These are phyloP conservation scores for Suillus luteus DNA, from an alignment of 768 basidiomycete species.

Conservation along the genomic window DNA sequence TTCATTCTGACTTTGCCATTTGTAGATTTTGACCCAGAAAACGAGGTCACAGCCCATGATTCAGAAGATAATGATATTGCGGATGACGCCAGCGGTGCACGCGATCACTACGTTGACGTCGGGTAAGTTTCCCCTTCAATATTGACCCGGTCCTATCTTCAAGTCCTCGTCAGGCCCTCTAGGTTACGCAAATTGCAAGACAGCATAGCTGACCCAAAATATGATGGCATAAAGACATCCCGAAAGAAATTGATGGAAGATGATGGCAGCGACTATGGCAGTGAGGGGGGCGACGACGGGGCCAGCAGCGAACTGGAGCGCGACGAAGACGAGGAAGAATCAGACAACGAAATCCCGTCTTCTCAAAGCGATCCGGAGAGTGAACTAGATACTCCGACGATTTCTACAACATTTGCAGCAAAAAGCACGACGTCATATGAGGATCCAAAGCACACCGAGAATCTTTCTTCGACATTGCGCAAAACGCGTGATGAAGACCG, in stretches of 20 bases:
- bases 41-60: constrained; percentile 49
- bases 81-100: constrained; percentile 38
- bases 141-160: constrained; percentile 7
- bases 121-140: constrained; percentile 51
- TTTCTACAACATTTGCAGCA: constrained; percentile 15
- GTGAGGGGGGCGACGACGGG: constrained; percentile 29
- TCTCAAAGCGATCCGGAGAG: constrained; percentile 18
- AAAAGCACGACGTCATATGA: constrained; percentile 18
- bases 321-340: constrained; percentile 18
- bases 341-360: constrained; percentile 11
- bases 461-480: constrained; percentile 54
- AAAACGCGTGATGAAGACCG: constrained; percentile 68
- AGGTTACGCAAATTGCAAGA: constrained; percentile 64
- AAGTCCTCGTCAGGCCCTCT: constrained; percentile 55
- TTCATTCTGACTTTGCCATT: constrained; percentile 14
- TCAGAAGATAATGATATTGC: constrained; percentile 37
- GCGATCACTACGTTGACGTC: constrained; percentile 85
- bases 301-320: constrained; percentile 18
- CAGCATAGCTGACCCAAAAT: constrained; percentile 74
- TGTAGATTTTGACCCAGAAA: constrained; percentile 77
- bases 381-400: constrained; percentile 1
- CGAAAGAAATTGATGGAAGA: constrained; percentile 55
- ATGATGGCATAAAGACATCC: constrained; percentile 67
- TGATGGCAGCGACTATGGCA: constrained; percentile 23
- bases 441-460: constrained; percentile 29